A percentile compares a stretch with the other conserved stretches of the same genome.
phyloP scores from a whole-genome alignment of 768 basidiomycete genomes.

The Podaxis sp. region DNA sequence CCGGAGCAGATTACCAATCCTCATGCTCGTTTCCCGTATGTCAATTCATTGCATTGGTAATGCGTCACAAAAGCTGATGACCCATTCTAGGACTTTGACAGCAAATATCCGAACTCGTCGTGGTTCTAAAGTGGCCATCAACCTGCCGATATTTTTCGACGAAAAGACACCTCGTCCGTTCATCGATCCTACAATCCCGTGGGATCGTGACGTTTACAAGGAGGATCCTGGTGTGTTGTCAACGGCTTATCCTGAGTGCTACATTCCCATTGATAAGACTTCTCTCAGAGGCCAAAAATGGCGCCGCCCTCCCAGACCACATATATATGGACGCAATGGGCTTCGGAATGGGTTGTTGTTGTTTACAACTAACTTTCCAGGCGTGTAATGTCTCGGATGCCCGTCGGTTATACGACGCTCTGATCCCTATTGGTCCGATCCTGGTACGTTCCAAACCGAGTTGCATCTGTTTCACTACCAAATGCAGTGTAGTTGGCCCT shows the following conservation, averaged over 20 bases:
- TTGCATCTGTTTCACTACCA: neutral
- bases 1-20: conserved; percentile 96
- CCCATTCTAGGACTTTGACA: conserved; percentile 77
- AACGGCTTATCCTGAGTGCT: neutral
- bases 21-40: conserved; percentile 97
- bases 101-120: conserved; percentile 91
- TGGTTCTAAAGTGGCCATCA: conserved; percentile 93
- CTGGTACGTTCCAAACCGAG: conserved; percentile 54
- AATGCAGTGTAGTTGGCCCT: conserved; percentile 69
- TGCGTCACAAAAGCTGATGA: conserved; percentile 5
- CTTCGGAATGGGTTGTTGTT: conserved; percentile 99
- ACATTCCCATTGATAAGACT: conserved; percentile 4
- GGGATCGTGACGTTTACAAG: conserved; percentile 76
- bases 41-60: conserved; percentile 22
- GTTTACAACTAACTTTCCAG: conserved; percentile 96
- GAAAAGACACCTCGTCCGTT: conserved; percentile 85
- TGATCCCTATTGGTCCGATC: conserved; percentile 93
- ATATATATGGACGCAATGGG: conserved; percentile 99
- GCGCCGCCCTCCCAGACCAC: conserved; percentile 85
- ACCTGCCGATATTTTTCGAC: conserved; percentile 91
- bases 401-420: conserved; percentile 90
- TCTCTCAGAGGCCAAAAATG: conserved; percentile 76
- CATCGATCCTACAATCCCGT: conserved; percentile 89
- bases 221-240: conserved; percentile 73
- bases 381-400: conserved; percentile 93